These are phyloP conservation scores for Lodderomyces elongisporus DNA, from an alignment of 1,139 yeast species.

Conservation along the genomic window DNA sequence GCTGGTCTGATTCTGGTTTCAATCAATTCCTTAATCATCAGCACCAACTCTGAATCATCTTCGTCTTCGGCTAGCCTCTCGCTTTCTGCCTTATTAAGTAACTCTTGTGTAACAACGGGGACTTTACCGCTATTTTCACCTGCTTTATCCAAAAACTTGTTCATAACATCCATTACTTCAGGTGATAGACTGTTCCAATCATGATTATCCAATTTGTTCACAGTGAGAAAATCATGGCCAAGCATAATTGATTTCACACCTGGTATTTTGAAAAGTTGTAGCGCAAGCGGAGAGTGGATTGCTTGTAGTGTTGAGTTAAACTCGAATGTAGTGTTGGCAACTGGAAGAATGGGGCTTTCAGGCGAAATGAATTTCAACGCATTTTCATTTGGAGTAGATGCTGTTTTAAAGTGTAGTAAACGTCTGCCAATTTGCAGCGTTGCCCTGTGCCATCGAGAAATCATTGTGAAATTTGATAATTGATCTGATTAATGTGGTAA, in stretches of 20 bases:
- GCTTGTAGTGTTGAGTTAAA: constrained; percentile 69
- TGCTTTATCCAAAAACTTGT: constrained; percentile 26
- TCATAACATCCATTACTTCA: constrained; percentile 39
- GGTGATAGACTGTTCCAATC: constrained; percentile 46
- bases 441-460: too few relatives aligned
- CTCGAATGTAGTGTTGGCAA: constrained; percentile 56
- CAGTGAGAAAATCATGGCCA: constrained; percentile 54
- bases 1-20: constrained; percentile 63
- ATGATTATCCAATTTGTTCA: constrained; percentile 43
- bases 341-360: constrained; percentile 57
- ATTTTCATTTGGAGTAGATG: constrained; percentile 82
- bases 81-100: constrained; percentile 34
- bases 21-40: constrained; percentile 57
- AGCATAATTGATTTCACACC: constrained; percentile 88
- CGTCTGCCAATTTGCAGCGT: too few relatives aligned
- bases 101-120: constrained; percentile 51
- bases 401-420: constrained; percentile 27
- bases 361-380: constrained; percentile 73
- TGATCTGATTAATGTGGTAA: too few relatives aligned
- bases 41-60: constrained; percentile 48
- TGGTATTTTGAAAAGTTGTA: constrained; percentile 69
- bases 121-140: constrained; percentile 15
- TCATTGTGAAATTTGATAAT: too few relatives aligned
- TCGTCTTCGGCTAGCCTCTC: constrained; percentile 11
- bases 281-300: constrained; percentile 76